A percentile compares a stretch with the other conserved stretches of the same genome.
phyloP scores from a whole-genome alignment of 305 asterid species.

The Fraxinus velutina region DNA sequence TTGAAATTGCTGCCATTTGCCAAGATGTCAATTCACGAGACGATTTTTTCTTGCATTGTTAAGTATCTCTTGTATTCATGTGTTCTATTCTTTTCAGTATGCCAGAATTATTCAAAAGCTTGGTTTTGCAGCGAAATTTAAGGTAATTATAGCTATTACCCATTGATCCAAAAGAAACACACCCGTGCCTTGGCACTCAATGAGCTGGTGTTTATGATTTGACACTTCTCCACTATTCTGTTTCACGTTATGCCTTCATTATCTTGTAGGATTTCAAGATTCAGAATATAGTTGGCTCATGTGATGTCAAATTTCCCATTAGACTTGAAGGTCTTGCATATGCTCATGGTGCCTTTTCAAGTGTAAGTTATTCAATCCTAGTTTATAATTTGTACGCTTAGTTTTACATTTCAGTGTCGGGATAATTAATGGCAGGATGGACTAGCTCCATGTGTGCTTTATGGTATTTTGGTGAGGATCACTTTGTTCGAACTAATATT shows the following conservation, averaged over 20 bases:
- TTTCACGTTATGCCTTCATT: neutral
- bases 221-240: neutral
- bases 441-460: neutral
- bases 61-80: slow-evolving; percentile 1
- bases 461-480: neutral
- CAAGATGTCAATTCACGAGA: slow-evolving; percentile 4
- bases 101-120: slow-evolving; percentile 76
- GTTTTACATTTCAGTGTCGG: neutral
- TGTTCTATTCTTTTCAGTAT: slow-evolving; percentile 38
- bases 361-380: slow-evolving; percentile 44
- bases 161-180: neutral
- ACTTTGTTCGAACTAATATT: neutral
- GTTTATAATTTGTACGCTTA: neutral
- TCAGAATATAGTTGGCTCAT: slow-evolving; percentile 78
- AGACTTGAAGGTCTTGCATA: slow-evolving; percentile 82
- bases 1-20: slow-evolving; percentile 3
- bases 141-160: slow-evolving; percentile 33
- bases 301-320: slow-evolving; percentile 78
- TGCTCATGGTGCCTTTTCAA: slow-evolving; percentile 82
- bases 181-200: neutral
- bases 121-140: slow-evolving; percentile 66
- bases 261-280: slow-evolving; percentile 67
- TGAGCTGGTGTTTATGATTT: slow-evolving; percentile 8
- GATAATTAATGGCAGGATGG: neutral
- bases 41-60: neutral